A percentile compares a stretch with the other conserved stretches of the same genome.
Evolutionary conservation across 306 rosid species (phyloP).

Genomic region (Aeschynomene evenia): DNA sequence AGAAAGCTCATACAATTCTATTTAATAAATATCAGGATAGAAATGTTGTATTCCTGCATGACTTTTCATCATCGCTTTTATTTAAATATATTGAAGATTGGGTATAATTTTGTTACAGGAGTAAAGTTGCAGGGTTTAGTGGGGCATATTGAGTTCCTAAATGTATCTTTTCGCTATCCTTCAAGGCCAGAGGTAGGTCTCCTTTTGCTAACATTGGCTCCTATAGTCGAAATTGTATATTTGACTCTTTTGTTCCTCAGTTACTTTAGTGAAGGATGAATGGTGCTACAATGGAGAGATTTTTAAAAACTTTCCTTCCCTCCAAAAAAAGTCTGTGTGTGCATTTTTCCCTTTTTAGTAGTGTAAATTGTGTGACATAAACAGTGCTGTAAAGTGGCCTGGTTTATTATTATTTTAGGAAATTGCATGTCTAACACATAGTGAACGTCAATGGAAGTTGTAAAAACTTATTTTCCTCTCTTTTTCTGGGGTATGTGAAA

Average conservation of each 20-base stretch:
- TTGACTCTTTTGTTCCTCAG: neutral
- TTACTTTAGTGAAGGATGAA: conserved; percentile 22
- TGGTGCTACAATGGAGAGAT: conserved; percentile 13
- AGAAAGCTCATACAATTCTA: neutral
- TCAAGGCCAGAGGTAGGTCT: conserved; percentile 75
- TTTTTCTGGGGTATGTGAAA: neutral
- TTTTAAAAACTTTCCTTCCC: neutral
- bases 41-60: conserved; percentile 14
- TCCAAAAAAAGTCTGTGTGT: neutral
- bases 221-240: conserved; percentile 20
- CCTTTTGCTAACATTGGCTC: conserved; percentile 20
- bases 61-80: conserved; percentile 8
- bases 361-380: conserved; percentile 1
- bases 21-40: neutral
- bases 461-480: too few relatives aligned
- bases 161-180: conserved; percentile 79
- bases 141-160: conserved; percentile 68
- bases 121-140: conserved; percentile 53
- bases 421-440: neutral
- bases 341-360: neutral
- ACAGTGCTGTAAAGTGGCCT: conserved; percentile 2
- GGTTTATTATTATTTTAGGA: neutral
- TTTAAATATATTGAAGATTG: conserved; percentile 26
- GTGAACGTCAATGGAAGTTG: neutral
- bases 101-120: conserved; percentile 52